These are phyloP conservation scores for Aspergillus carbonarius DNA, from an alignment of 2,329 filamentous ascomycete genomes.

Conservation along the genomic window DNA sequence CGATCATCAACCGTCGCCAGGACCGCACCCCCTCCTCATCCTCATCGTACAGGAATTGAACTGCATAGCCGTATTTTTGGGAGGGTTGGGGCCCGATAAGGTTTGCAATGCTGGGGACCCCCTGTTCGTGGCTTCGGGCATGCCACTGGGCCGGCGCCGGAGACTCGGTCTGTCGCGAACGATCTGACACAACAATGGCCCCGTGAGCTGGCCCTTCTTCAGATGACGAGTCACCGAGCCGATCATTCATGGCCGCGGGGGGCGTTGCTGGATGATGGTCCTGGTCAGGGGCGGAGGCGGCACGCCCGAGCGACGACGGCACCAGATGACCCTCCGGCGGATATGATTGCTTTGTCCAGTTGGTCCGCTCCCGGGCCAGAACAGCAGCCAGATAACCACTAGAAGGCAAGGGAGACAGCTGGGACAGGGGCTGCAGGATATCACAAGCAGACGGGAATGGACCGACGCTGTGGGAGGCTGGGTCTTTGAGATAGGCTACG, in stretches of 20 bases:
- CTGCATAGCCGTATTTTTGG: conserved; percentile 31
- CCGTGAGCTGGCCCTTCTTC: conserved; percentile 4
- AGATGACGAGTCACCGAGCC: conserved; percentile 4
- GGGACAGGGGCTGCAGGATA: conserved; percentile 26
- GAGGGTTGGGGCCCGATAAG: conserved; percentile 14
- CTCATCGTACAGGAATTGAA: conserved; percentile 32
- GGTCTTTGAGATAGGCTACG: conserved; percentile 6
- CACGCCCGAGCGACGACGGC: background rate
- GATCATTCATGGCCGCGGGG: conserved; percentile 7
- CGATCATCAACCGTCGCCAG: conserved; percentile 37
- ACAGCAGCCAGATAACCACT: conserved; percentile 26
- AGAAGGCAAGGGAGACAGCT: conserved; percentile 20
- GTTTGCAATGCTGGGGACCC: conserved; percentile 12
- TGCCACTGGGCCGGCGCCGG: conserved; percentile 14
- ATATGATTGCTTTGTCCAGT: conserved; percentile 10
- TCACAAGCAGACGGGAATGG: conserved; percentile 25
- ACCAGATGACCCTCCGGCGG: background rate
- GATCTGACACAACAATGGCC: conserved; percentile 9
- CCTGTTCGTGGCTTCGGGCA: conserved; percentile 10
- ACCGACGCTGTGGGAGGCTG: conserved; percentile 1
- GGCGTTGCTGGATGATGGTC: conserved; percentile 1
- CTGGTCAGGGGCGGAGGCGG: background rate
- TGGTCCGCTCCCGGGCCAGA: conserved; percentile 14
- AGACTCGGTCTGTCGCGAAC: conserved; percentile 10
- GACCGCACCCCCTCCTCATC: conserved; percentile 32